These are phyloP conservation scores for Micromonas pusilla DNA, from an alignment of 139 green algal genomes.

Conservation along the genomic window DNA sequence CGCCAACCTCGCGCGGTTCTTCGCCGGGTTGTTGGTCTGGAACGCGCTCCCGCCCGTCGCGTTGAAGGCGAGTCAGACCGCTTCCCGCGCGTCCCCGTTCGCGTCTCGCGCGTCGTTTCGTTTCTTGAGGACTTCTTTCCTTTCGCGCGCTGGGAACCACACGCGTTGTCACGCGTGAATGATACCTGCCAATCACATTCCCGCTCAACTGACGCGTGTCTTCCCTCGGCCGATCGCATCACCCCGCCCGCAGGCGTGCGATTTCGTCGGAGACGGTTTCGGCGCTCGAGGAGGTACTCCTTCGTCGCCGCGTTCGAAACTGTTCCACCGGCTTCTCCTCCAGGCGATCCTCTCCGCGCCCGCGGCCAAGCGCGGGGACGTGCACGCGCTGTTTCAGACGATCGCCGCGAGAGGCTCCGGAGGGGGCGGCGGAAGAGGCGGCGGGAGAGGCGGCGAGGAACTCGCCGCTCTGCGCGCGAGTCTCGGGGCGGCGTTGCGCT, in stretches of 20 bases:
- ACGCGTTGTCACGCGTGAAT: no score
- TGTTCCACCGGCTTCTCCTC: neutral
- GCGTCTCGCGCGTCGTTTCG: no score
- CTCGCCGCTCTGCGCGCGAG: neutral
- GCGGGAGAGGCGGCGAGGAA: neutral
- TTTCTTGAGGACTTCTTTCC: no score
- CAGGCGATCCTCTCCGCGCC: neutral
- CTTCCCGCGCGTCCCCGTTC: no score
- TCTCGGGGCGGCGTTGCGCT: neutral
- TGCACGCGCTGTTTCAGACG: neutral
- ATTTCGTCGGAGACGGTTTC: neutral
- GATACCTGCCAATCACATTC: no score
- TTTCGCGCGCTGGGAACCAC: no score
- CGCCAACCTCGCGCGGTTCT: constrained; percentile 10
- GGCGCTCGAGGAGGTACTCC: no score
- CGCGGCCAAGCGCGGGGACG: neutral
- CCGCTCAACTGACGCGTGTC: no score
- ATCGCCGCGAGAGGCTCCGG: neutral
- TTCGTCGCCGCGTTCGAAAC: no score
- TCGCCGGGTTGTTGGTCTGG: neutral
- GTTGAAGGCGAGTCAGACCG: neutral
- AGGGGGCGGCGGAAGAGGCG: no score
- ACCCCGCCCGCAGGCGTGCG: no score
- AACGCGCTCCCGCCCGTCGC: neutral
- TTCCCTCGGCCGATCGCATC: no score